These are phyloP conservation scores for Trichoderma citrinoviride DNA, from an alignment of 2,329 filamentous ascomycete species.

Conservation along the genomic window DNA sequence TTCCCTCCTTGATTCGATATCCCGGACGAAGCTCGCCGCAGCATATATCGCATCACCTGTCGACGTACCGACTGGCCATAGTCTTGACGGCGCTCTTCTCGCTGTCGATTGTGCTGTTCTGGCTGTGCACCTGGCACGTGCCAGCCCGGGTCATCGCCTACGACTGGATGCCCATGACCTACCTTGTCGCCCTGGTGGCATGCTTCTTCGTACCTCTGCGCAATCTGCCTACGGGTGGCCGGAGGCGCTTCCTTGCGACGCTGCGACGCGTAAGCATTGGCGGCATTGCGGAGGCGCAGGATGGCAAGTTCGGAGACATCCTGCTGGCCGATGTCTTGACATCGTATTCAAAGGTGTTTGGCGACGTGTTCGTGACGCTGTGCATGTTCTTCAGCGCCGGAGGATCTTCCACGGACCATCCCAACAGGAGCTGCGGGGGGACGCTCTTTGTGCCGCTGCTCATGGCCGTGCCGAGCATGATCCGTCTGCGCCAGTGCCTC, in stretches of 20 bases:
- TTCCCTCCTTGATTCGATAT: conserved; percentile 82
- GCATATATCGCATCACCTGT: conserved; percentile 72
- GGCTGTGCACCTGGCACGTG: conserved; percentile 71
- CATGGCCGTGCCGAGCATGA: conserved; percentile 76
- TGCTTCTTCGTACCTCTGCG: conserved; percentile 73
- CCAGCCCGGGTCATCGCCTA: conserved; percentile 68
- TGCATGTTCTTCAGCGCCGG: conserved; percentile 84
- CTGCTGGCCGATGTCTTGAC: conserved; percentile 91
- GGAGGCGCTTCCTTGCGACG: conserved; percentile 70
- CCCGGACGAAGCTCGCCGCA: conserved; percentile 68
- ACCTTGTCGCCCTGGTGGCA: conserved; percentile 69
- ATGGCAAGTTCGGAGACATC: conserved; percentile 94
- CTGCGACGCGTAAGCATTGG: conserved; percentile 78
- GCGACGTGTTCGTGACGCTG: conserved; percentile 80
- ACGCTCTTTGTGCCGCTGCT: conserved; percentile 77
- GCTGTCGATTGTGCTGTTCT: conserved; percentile 76
- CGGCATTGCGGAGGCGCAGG: conserved; percentile 78
- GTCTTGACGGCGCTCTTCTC: conserved; percentile 69
- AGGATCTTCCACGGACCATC: conserved; percentile 72
- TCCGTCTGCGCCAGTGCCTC: conserved; percentile 87
- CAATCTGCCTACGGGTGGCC: conserved; percentile 65
- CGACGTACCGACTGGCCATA: conserved; percentile 81
- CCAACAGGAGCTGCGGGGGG: conserved; percentile 80
- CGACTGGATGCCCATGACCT: conserved; percentile 83
- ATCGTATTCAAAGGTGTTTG: conserved; percentile 88